Evolutionary conservation across 225 moss, liverwort and hornwort genomes (phyloP).

Genomic region (Bryum argenteum): DNA sequence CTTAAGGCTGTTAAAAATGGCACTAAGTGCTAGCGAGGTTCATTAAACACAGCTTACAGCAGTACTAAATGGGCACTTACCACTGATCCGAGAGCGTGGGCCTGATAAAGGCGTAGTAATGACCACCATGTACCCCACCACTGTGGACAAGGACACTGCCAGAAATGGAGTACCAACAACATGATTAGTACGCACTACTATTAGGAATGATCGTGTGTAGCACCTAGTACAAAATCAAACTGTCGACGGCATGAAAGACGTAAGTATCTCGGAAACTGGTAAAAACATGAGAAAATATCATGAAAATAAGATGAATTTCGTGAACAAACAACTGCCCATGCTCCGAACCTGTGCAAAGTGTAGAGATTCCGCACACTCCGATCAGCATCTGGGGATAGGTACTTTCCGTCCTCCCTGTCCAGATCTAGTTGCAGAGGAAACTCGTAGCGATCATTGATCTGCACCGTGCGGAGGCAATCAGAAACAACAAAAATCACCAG

Average conservation of each 20-base stretch:
- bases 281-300: background rate
- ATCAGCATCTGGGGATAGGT: constrained; percentile 97
- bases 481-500: background rate
- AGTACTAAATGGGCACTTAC: constrained; percentile 43
- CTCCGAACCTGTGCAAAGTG: constrained; percentile 83
- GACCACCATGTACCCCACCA: constrained; percentile 99
- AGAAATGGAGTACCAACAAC: constrained; percentile 18
- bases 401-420: constrained; percentile 90
- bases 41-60: background rate
- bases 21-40: too few species aligned
- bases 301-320: background rate
- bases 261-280: background rate
- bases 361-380: constrained; percentile 96
- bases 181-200: constrained; percentile 9
- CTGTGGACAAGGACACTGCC: constrained; percentile 95
- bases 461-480: constrained; percentile 21
- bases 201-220: background rate
- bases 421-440: constrained; percentile 98
- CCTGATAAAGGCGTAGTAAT: constrained; percentile 98
- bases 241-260: background rate
- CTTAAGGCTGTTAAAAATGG: background rate
- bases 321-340: background rate
- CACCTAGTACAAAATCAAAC: background rate
- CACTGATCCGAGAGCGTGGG: constrained; percentile 96
- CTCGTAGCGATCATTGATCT: constrained; percentile 99